phyloP scores from a whole-genome alignment of 257 asterid species.

The Capsicum pubescens region DNA sequence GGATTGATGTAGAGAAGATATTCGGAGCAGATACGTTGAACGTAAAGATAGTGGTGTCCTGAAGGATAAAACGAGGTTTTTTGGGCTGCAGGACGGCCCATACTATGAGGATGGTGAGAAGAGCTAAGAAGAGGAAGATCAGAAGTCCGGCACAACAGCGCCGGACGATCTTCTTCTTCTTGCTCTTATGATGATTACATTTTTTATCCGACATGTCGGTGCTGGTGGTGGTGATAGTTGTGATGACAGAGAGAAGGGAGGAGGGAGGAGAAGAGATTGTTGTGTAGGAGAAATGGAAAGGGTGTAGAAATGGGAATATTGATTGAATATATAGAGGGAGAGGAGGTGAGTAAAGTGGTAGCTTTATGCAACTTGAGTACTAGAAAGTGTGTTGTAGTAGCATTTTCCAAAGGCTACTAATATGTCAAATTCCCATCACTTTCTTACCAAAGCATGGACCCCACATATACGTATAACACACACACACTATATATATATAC shows the following conservation, averaged over 20 bases:
- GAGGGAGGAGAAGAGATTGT: neutral
- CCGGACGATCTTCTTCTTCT: constrained; percentile 37
- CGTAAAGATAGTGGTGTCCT: constrained; percentile 89
- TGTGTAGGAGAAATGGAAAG: constrained; percentile 6
- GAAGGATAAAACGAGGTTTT: constrained; percentile 81
- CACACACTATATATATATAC: no score
- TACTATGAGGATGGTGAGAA: constrained; percentile 54
- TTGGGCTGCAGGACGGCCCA: constrained; percentile 89
- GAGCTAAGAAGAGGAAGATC: constrained; percentile 52
- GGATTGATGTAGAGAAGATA: constrained; percentile 75
- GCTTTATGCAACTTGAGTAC: neutral
- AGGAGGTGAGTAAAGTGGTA: neutral
- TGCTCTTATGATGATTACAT: constrained; percentile 75
- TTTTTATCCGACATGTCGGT: constrained; percentile 57
- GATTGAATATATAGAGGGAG: neutral
- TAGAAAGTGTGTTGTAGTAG: neutral
- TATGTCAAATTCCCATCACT: neutral
- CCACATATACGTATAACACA: neutral
- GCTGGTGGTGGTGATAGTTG: constrained; percentile 20
- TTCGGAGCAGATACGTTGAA: constrained; percentile 80
- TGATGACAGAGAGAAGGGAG: neutral
- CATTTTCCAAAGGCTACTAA: neutral
- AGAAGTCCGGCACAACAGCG: constrained; percentile 48
- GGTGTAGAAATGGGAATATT: neutral
- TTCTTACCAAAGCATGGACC: neutral